Evolutionary conservation across 164 flowering plant genomes (phyloP), one percentile per base, ranked within the genome.

Genomic region (Chimonanthus salicifolius): DNA sequence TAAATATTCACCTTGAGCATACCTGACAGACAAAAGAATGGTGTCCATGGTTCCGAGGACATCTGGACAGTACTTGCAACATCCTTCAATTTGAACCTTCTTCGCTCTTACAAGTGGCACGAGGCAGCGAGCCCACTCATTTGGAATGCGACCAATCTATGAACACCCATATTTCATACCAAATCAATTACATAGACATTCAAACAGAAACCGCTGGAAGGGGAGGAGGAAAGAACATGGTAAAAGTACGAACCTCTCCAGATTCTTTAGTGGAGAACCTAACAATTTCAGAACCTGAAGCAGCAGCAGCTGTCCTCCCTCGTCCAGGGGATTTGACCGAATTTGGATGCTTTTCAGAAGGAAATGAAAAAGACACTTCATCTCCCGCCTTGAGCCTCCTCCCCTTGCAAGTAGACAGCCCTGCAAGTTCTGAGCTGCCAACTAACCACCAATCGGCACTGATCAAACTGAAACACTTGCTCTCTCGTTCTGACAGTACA

Each of bases 121-220:
- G 21, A 96, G 86, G 76, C 95, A 88, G 70, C 99, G 86, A 15
- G 94, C 90, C 99, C 99, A 96, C 73, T 96, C 98, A 79, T 92
- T 92, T 0, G 99, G 98, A 73, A 96, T 94, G 48, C 99, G 87
- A 68, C 99, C 99, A 87, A 96, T 85, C 99, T 96, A 85, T 74
- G 62, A 46, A 75, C 18, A 47, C 67, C 3, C 21, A 47, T 71
- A 54, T 10, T 16, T 4, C 9, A 46, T 6, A 10, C 66, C 66
- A 7, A 8, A 7, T 5, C 66, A 63, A 20, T 63, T 44, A 63
- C 18, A 63, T 21, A 20, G 43, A 33, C 44, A 18, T 13, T 16
- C 48, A 43, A 20, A 6, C 16, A 45, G 6, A 44, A 15, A 45
- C 15, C 68, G 46, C 44, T 63, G 18, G 44, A 63, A 20, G 66